Conservation (phyloP, 1,284 basidiomycete genomes). For the Ceratobasidium sp. region DNA sequence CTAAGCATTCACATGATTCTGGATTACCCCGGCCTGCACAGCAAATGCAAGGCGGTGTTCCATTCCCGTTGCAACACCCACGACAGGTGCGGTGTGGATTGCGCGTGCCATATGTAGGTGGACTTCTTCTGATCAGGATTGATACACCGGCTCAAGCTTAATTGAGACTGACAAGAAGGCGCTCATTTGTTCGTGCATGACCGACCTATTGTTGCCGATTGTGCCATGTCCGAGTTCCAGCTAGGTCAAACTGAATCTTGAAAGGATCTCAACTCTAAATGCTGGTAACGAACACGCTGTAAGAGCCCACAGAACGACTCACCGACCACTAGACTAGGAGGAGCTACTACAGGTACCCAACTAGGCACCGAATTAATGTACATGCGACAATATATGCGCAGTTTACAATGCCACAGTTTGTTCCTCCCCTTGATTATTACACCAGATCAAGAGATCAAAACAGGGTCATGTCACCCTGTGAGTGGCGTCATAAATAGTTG, state of each 20-base stretch:
- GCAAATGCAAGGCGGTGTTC: neutral
- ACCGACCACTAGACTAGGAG: neutral
- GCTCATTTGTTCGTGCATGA: neutral
- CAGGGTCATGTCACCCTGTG: neutral
- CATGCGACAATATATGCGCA: neutral
- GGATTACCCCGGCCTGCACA: neutral
- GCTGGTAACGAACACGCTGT: neutral
- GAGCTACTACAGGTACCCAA: neutral
- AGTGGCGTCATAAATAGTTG: neutral
- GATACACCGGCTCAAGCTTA: neutral
- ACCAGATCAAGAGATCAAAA: neutral
- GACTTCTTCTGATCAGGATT: neutral
- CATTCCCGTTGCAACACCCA: neutral
- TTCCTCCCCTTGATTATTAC: neutral
- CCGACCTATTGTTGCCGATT: neutral
- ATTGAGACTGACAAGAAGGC: neutral
- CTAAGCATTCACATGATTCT: neutral
- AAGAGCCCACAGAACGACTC: neutral
- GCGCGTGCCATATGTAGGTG: slow-evolving; percentile 3
- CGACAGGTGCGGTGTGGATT: neutral
- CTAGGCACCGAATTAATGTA: neutral
- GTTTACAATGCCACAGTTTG: neutral
- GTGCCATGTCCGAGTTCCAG: neutral
- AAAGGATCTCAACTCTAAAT: neutral
- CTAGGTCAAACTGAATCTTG: neutral